phyloP scores from a whole-genome alignment of 257 asterid genomes.

The Rauvolfia tetraphylla region DNA sequence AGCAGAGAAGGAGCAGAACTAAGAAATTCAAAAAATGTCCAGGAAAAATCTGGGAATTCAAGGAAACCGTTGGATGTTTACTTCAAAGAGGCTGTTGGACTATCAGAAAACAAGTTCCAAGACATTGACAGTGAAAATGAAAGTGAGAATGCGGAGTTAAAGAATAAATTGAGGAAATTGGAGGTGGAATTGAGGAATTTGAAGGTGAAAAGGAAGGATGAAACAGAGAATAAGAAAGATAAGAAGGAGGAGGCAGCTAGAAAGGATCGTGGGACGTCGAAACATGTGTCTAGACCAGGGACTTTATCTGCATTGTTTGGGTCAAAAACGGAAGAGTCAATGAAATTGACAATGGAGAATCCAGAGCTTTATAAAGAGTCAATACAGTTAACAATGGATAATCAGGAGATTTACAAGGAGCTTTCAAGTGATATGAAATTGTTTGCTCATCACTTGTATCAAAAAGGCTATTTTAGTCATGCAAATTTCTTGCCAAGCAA shows the following conservation, averaged over 20 bases:
- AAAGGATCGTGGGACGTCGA: not conserved
- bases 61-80: slow-evolving; percentile 35
- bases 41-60: slow-evolving; percentile 17
- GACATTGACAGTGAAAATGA: slow-evolving; percentile 13
- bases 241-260: slow-evolving; percentile 2
- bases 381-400: slow-evolving; percentile 29
- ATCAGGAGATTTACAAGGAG: slow-evolving; percentile 39
- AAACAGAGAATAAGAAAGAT: slow-evolving; percentile 10
- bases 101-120: slow-evolving; percentile 20
- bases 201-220: slow-evolving; percentile 23
- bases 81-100: slow-evolving; percentile 55
- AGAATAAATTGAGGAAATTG: slow-evolving; percentile 37
- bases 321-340: slow-evolving; percentile 1
- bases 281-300: slow-evolving; percentile 14
- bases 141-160: slow-evolving; percentile 24
- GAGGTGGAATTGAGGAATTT: slow-evolving; percentile 43
- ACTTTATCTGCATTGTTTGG: slow-evolving; percentile 38
- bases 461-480: slow-evolving; percentile 49
- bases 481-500: slow-evolving; percentile 42
- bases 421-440: slow-evolving; percentile 66
- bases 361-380: slow-evolving; percentile 33
- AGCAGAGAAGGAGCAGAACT: slow-evolving; percentile 7
- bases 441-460: slow-evolving; percentile 44
- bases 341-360: slow-evolving; percentile 25
- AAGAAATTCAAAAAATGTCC: slow-evolving; percentile 3